phyloP scores from a whole-genome alignment of 192 early-diverging fungal genomes.

The Umbelopsis vinacea region DNA sequence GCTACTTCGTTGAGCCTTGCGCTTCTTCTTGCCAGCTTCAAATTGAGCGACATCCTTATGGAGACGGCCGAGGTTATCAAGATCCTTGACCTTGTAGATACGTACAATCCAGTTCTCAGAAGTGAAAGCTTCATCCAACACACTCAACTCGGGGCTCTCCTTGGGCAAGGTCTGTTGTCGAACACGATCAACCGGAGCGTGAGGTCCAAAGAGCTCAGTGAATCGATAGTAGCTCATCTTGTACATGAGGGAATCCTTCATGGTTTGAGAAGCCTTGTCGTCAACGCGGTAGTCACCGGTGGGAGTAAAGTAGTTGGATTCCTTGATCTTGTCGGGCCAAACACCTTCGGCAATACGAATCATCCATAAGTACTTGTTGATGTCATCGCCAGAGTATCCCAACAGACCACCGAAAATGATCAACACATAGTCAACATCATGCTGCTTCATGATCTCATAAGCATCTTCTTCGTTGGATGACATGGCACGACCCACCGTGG shows the following conservation, averaged over 20 bases:
- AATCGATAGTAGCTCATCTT: slow-evolving; percentile 98
- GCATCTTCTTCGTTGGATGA: slow-evolving; percentile 88
- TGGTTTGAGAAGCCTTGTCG: slow-evolving; percentile 84
- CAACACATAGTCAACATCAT: slow-evolving; percentile 97
- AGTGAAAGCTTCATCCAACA: slow-evolving; percentile 93
- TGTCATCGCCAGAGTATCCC: slow-evolving; percentile 99
- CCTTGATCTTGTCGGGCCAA: slow-evolving; percentile 93
- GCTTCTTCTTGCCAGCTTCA: slow-evolving; percentile 50
- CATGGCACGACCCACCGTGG: slow-evolving; percentile 94
- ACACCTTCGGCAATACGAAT: slow-evolving; percentile 96
- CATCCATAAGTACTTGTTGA: slow-evolving; percentile 99
- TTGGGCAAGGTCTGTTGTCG: slow-evolving; percentile 75
- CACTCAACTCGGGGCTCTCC: slow-evolving; percentile 78
- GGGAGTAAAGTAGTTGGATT: slow-evolving; percentile 85
- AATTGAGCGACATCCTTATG: slow-evolving; percentile 68
- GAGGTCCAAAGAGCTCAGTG: slow-evolving; percentile 81
- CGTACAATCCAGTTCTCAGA: slow-evolving; percentile 98
- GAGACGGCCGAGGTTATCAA: slow-evolving; percentile 89
- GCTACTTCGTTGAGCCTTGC: slow-evolving; percentile 29
- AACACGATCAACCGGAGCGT: slow-evolving; percentile 81
- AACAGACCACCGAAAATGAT: slow-evolving; percentile 96
- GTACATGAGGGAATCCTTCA: slow-evolving; percentile 95
- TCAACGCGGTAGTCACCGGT: slow-evolving; percentile 94
- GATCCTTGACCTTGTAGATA: slow-evolving; percentile 97
- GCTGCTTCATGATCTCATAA: slow-evolving; percentile 87